phyloP scores from a whole-genome alignment of 495 filamentous ascomycete species.

The Aspergillus hancockii region DNA sequence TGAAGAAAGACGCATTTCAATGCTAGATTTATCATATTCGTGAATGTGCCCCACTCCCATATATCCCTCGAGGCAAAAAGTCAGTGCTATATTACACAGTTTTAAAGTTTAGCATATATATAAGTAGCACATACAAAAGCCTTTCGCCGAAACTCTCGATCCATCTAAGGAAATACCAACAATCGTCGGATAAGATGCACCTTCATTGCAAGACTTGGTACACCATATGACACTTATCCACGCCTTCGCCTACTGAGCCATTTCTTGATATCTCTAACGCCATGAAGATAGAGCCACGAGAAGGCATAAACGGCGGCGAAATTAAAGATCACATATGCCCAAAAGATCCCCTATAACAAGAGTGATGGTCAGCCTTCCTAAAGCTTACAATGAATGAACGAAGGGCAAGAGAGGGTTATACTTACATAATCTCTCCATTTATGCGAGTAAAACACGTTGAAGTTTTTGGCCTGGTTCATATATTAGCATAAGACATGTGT shows the following conservation, averaged over 20 bases:
- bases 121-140: too few species aligned
- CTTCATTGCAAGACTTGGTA: too few species aligned
- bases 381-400: not conserved
- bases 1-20: too few species aligned
- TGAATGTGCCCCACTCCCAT: too few species aligned
- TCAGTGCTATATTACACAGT: too few species aligned
- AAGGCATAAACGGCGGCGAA: slow-evolving; percentile 51
- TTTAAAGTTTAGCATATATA: too few species aligned
- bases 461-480: slow-evolving; percentile 36
- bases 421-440: slow-evolving; percentile 66
- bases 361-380: not conserved
- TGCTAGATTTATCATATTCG: too few species aligned
- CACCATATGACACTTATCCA: too few species aligned
- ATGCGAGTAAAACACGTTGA: slow-evolving; percentile 52
- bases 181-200: too few species aligned
- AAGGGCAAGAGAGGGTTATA: slow-evolving; percentile 12
- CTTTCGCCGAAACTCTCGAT: too few species aligned
- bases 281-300: slow-evolving; percentile 57
- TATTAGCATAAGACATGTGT: not conserved
- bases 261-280: slow-evolving; percentile 40
- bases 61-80: too few species aligned
- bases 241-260: slow-evolving; percentile 40
- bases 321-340: slow-evolving; percentile 57
- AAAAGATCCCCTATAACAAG: slow-evolving; percentile 52
- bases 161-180: too few species aligned